These are phyloP conservation scores for Metschnikowia lochheadii DNA, from an alignment of 805 yeast genomes.

Conservation along the genomic window DNA sequence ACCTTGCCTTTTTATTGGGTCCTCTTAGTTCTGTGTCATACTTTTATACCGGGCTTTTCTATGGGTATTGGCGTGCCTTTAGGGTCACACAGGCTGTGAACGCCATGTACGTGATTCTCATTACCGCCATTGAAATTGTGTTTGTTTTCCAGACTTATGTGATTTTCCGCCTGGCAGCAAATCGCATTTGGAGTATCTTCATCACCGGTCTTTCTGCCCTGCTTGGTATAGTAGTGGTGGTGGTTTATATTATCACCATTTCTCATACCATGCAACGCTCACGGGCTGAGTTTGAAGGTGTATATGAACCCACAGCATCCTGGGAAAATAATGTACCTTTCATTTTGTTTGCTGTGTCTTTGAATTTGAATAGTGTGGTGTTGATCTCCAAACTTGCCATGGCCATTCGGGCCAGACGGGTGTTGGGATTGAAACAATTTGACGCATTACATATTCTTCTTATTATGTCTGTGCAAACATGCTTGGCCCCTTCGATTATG, in stretches of 20 bases:
- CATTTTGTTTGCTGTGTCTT: constrained; percentile 65
- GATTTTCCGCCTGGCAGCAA: constrained; percentile 61
- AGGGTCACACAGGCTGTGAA: constrained; percentile 58
- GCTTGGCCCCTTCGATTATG: constrained; percentile 71
- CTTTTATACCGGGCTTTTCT: constrained; percentile 30
- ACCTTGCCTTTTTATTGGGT: constrained; percentile 50
- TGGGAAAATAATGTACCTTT: constrained; percentile 52
- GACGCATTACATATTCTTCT: constrained; percentile 76
- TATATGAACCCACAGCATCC: constrained; percentile 19
- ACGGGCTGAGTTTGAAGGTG: constrained; percentile 1
- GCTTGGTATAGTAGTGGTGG: constrained; percentile 53
- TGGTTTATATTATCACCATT: constrained; percentile 54
- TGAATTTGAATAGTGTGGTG: constrained; percentile 57
- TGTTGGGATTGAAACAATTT: constrained; percentile 76
- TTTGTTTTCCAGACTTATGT: constrained; percentile 68
- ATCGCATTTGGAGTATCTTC: constrained; percentile 36
- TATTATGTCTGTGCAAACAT: constrained; percentile 78
- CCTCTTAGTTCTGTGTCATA: constrained; percentile 49
- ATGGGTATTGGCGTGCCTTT: constrained; percentile 30
- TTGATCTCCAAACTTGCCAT: constrained; percentile 59
- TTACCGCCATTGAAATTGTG: constrained; percentile 59
- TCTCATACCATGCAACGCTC: constrained; percentile 35
- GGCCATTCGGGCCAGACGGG: constrained; percentile 71
- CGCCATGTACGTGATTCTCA: constrained; percentile 55
- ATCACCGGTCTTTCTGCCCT: constrained; percentile 35